phyloP scores from a whole-genome alignment of 2,329 filamentous ascomycete species.

The Cercospora sojina region DNA sequence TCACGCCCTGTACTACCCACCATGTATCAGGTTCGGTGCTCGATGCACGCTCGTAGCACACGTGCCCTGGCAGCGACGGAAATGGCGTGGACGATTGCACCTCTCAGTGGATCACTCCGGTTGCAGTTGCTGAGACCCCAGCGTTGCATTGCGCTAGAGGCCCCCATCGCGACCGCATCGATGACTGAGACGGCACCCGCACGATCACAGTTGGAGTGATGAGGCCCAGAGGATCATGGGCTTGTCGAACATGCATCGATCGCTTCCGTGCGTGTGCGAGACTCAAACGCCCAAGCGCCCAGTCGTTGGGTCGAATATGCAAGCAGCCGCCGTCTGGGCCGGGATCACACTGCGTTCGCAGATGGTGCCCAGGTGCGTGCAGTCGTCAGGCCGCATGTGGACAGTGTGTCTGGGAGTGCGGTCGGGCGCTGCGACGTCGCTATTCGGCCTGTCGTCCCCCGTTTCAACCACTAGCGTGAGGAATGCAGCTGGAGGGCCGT shows the following conservation, averaged over 20 bases:
- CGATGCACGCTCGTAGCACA: conserved; percentile 4
- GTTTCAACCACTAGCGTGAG: conserved; percentile 31
- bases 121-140: conserved; percentile 7
- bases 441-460: conserved; percentile 19
- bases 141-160: conserved; percentile 1
- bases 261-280: conserved; percentile 22
- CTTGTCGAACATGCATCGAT: neutral
- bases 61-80: conserved; percentile 8
- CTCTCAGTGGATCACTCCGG: conserved; percentile 7
- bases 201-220: conserved; percentile 3
- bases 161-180: neutral
- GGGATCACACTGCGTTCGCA: conserved; percentile 38
- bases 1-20: conserved; percentile 30
- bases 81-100: conserved; percentile 10
- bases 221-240: neutral
- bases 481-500: conserved; percentile 28
- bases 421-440: conserved; percentile 14
- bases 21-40: conserved; percentile 26
- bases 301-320: conserved; percentile 32
- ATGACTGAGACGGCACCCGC: conserved; percentile 7
- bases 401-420: conserved; percentile 10
- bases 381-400: conserved; percentile 24
- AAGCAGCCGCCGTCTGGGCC: conserved; percentile 32
- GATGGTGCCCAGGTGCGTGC: conserved; percentile 35
- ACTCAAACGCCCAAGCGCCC: conserved; percentile 30